Evolutionary conservation across 2,329 filamentous ascomycete genomes (phyloP), one percentile per base, ranked within the genome.

Genomic region (Bipolaris victoriae): DNA sequence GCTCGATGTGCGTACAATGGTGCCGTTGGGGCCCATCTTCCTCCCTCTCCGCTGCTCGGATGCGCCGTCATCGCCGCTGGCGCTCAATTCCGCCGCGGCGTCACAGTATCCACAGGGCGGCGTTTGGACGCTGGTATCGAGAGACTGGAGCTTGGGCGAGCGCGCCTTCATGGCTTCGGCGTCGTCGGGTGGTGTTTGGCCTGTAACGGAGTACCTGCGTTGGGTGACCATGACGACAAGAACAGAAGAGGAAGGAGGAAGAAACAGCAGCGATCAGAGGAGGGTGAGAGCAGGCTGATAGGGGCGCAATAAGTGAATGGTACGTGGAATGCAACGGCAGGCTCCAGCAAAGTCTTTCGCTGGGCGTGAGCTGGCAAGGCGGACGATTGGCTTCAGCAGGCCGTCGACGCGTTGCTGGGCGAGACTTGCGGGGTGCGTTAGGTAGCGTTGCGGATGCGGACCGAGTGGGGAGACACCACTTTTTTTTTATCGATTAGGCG

Each of bases 141-240:
- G 71, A 10, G 72, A 66, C 61, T 74, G 71, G 39, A 73, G 66
- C 58, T 76, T 76, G 22, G 74, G 71, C 7, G 72, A 74, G 57
- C 64, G 62, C 45, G 69, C 67, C 57, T 73, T 73, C 60, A 74
- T 60, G 58, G 66, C 64, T 35, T 68, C 70, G 15, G 68, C 70
- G 51, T 72, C 64, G 63, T 75, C 71, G 9, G 72, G 72, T 43
- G 72, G 72, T 46, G 70, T 74, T 60, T 75, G 70, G 51, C 74
- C 73, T 7, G 74, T 75, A 52, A 76, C 71, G 20, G 72, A 75
- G 63, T 76, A 76, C 52, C 74, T 66, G 44, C 74, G 72, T 61
- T 75, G 73, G 51, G 70, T 63, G 31, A 66, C 66, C 68, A 73
- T 74, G 33, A 49, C 44, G 45, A 26, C 46, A 11, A 44, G 47